Evolutionary conservation across 2,329 filamentous ascomycete genomes (phyloP).

Genomic region (Didymella exigua): DNA sequence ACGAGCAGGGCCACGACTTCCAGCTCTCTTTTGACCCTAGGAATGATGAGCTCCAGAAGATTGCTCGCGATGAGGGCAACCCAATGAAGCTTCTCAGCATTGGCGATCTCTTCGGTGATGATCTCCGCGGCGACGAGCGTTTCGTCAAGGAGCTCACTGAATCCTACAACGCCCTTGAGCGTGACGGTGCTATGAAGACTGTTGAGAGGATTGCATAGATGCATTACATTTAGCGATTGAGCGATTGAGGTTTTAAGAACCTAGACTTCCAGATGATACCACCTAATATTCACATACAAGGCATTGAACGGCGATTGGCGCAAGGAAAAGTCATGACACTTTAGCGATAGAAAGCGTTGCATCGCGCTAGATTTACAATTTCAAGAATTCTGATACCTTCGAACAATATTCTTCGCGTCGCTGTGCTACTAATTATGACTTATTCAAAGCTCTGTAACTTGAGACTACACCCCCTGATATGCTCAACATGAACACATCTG

Average conservation of each 20-base stretch:
- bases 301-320: slow-evolving; percentile 16
- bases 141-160: slow-evolving; percentile 34
- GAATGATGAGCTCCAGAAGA: slow-evolving; percentile 32
- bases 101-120: slow-evolving; percentile 34
- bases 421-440: background rate
- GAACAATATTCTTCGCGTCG: background rate
- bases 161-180: slow-evolving; percentile 28
- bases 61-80: slow-evolving; percentile 24
- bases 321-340: slow-evolving; percentile 12
- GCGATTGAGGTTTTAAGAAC: slow-evolving; percentile 11
- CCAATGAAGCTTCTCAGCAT: slow-evolving; percentile 25
- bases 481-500: background rate
- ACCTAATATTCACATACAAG: slow-evolving; percentile 15
- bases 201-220: slow-evolving; percentile 24
- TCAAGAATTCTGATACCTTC: slow-evolving; percentile 2
- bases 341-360: slow-evolving; percentile 20
- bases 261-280: slow-evolving; percentile 15
- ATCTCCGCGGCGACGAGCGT: slow-evolving; percentile 34
- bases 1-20: slow-evolving; percentile 32
- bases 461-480: no score
- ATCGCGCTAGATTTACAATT: slow-evolving; percentile 15
- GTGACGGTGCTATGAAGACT: slow-evolving; percentile 29
- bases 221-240: slow-evolving; percentile 15
- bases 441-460: no score
- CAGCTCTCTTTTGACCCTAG: slow-evolving; percentile 33